Evolutionary conservation across 2,329 filamentous ascomycete species (phyloP).

Genomic region (Ceratocystis lukuohia): DNA sequence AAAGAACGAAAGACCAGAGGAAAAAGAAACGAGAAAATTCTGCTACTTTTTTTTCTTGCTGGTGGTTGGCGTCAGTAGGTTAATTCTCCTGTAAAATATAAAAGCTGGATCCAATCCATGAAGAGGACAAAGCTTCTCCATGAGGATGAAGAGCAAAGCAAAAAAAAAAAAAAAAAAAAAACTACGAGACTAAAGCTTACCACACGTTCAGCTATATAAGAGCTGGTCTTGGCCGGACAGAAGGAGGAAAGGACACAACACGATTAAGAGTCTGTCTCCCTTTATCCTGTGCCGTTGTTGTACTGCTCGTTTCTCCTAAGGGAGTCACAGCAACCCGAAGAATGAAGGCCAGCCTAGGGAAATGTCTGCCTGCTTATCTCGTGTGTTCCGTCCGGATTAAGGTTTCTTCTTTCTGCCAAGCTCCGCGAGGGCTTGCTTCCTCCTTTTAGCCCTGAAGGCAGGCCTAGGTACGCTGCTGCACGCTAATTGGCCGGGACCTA

Average conservation of each 20-base stretch:
- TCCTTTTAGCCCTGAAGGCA: not conserved
- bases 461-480: not conserved
- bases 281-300: not conserved
- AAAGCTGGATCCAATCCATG: not conserved
- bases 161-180: not conserved
- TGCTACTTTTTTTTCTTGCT: not conserved
- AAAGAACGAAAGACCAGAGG: not conserved
- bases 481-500: not conserved
- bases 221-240: not conserved
- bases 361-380: not conserved
- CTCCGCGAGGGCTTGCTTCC: not conserved
- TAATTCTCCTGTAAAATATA: not conserved
- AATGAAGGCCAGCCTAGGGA: not conserved
- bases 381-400: not conserved
- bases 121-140: not conserved
- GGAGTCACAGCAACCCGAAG: not conserved
- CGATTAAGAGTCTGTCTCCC: not conserved
- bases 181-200: not conserved
- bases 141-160: not conserved
- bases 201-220: not conserved
- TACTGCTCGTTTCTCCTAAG: not conserved
- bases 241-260: not conserved
- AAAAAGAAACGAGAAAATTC: not conserved
- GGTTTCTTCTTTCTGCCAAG: not conserved
- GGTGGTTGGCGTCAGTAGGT: constrained; percentile 1